A percentile compares a stretch with the other conserved stretches of the same genome.
Evolutionary conservation across 306 rosid genomes (phyloP).

Genomic region (Fragaria iinumae): DNA sequence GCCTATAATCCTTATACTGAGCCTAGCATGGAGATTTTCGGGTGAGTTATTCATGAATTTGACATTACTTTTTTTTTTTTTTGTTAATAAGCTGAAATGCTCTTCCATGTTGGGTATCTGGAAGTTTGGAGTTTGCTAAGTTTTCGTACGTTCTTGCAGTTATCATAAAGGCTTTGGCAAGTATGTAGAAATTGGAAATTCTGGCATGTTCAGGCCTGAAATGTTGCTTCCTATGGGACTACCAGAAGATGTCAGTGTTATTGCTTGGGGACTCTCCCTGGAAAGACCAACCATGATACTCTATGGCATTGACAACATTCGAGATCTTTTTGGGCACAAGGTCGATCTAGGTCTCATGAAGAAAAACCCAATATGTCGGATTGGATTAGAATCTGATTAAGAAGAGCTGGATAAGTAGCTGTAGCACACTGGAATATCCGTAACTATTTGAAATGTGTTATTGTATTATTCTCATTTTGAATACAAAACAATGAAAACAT

Average conservation of each 20-base stretch:
- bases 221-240: slow-evolving; percentile 98
- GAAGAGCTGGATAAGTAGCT: neutral
- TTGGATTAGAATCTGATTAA: slow-evolving; percentile 45
- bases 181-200: slow-evolving; percentile 94
- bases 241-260: slow-evolving; percentile 92
- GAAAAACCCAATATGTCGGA: slow-evolving; percentile 79
- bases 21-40: slow-evolving; percentile 98
- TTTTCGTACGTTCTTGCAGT: slow-evolving; percentile 34
- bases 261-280: slow-evolving; percentile 97
- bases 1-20: slow-evolving; percentile 97
- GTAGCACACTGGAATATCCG: neutral
- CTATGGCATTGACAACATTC: slow-evolving; percentile 79
- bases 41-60: slow-evolving; percentile 38
- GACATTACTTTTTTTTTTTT: neutral
- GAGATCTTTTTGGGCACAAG: slow-evolving; percentile 95
- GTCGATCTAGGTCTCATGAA: slow-evolving; percentile 88
- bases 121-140: slow-evolving; percentile 6
- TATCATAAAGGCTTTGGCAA: slow-evolving; percentile 88
- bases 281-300: slow-evolving; percentile 99
- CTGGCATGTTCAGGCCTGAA: slow-evolving; percentile 98
- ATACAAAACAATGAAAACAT: neutral
- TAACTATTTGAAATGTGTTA: neutral
- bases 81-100: neutral
- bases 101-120: slow-evolving; percentile 19
- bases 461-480: neutral